phyloP scores from a whole-genome alignment of 768 basidiomycete genomes.

The Nidularia pulvinata region DNA sequence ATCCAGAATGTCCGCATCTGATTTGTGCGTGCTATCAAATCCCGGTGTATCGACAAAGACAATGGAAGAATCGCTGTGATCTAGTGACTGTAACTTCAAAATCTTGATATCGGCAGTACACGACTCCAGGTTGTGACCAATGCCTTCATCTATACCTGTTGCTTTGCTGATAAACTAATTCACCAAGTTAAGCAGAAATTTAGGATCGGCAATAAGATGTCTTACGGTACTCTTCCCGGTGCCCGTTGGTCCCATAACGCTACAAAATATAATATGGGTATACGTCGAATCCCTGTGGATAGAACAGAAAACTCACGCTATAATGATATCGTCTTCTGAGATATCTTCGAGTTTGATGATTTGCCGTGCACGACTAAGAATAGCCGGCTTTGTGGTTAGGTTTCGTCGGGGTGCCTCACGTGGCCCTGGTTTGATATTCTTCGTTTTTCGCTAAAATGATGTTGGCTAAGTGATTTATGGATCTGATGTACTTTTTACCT shows the following conservation, averaged over 20 bases:
- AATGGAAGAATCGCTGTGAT: constrained; percentile 5
- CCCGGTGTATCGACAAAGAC: constrained; percentile 28
- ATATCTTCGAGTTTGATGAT: too few relatives aligned
- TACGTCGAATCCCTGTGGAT: background rate
- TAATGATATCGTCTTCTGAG: constrained; percentile 6
- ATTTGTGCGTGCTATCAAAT: constrained; percentile 19
- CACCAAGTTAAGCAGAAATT: background rate
- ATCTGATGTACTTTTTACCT: too few relatives aligned
- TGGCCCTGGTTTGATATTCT: too few relatives aligned
- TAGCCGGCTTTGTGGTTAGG: too few relatives aligned
- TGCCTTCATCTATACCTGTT: constrained; percentile 10
- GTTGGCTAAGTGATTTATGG: too few relatives aligned
- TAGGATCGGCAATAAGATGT: background rate
- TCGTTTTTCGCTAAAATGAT: too few relatives aligned
- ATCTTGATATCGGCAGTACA: constrained; percentile 16
- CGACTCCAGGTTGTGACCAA: constrained; percentile 17
- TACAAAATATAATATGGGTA: background rate
- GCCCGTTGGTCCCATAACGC: constrained; percentile 21
- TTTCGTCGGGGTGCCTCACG: too few relatives aligned
- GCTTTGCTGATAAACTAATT: constrained; percentile 21
- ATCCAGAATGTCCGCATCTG: constrained; percentile 16
- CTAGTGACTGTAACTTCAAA: constrained; percentile 10
- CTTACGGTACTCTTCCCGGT: constrained; percentile 19
- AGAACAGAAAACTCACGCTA: constrained; percentile 9
- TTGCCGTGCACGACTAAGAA: too few relatives aligned